Base-by-base conservation (phyloP, 768 basidiomycete species). In the Rhizopogon rudus region DNA sequence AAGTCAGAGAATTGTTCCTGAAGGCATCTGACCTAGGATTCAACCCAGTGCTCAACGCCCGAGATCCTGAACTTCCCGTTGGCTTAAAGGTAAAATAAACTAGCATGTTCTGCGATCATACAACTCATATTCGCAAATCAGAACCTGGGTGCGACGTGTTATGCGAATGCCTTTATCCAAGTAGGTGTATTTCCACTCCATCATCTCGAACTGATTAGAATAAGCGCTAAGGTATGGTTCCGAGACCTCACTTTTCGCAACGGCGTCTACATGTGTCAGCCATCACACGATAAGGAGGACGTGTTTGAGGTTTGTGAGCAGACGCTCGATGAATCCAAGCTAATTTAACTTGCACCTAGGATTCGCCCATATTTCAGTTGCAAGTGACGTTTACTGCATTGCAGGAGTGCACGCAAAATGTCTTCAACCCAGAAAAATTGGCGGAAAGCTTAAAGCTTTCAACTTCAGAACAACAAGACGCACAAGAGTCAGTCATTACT, bases 81-180 rank as follows among this genome's bases (percentile, higher is more conserved):
- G 92, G 92, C 22, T 72, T 95, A 58, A 89, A 81, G 77, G 93
- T 88, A 63, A 16, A 40, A 45, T 20, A 28, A 16, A 37, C 54
- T 35, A 42, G 1, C 12, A 20, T 28, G 12, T 14, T 25, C 56
- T 53, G 49, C 39, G 37, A 33, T 53, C 37, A 22, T 40, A 45
- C 25, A 40, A 52, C 43, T 62, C 31, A 41, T 35, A 40, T 43
- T 46, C 46, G 44, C 20, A 33, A 58, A 33, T 33, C 63, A 94
- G 93, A 98, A 98, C 67, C 81, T 98, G 17, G 96, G 96, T 4
- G 95, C 95, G 16, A 98, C 96, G 3, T 98, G 96, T 67, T 98
- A 98, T 62, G 94, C 92, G 57, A 97, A 97, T 68, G 93, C 93
- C 17, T 97, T 90, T 58, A 78, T 98, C 44, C 95, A 98, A 74